Percentiles rank a stretch among this genome's conserved stretches.
phyloP scores from a whole-genome alignment of 805 yeast genomes.

The Wickerhamomyces subpelliculosus region DNA sequence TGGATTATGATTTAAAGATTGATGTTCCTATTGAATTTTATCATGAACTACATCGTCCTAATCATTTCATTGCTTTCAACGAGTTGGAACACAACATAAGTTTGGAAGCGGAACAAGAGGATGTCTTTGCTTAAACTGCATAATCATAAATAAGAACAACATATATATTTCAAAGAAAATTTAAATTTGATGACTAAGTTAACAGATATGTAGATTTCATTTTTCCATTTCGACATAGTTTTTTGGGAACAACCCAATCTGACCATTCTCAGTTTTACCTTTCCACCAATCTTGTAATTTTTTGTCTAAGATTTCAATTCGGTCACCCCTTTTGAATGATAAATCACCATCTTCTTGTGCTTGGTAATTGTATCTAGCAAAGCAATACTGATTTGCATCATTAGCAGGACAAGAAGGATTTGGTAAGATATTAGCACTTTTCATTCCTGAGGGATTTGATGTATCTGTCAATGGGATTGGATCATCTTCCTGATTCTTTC shows the following conservation, averaged over 20 bases:
- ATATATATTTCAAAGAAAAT: not conserved
- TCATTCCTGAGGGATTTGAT: too few species aligned
- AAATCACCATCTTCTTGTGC: slow-evolving; percentile 36
- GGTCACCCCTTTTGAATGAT: slow-evolving; percentile 35
- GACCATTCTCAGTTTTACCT: slow-evolving; percentile 13
- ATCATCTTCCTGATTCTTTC: too few species aligned
- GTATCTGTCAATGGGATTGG: too few species aligned
- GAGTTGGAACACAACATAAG: slow-evolving; percentile 50
- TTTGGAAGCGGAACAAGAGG: slow-evolving; percentile 62
- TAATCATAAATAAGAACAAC: not conserved
- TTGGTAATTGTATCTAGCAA: slow-evolving; percentile 33
- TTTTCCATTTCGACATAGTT: slow-evolving; percentile 10
- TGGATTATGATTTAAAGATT: slow-evolving; percentile 54
- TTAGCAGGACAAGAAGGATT: too few species aligned
- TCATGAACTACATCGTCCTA: slow-evolving; percentile 81
- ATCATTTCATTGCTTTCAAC: slow-evolving; percentile 73
- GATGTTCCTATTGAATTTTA: slow-evolving; percentile 81
- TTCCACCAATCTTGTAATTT: slow-evolving; percentile 17
- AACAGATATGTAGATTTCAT: not conserved
- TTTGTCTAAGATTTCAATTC: slow-evolving; percentile 29
- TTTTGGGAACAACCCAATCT: slow-evolving; percentile 15
- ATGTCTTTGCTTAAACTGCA: slow-evolving; percentile 40
- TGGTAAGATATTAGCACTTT: too few species aligned
- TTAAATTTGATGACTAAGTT: not conserved
- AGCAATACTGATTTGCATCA: slow-evolving; percentile 22